Conservation (phyloP, 352 stramenopile genomes). For the Pythium pyrilobum region DNA sequence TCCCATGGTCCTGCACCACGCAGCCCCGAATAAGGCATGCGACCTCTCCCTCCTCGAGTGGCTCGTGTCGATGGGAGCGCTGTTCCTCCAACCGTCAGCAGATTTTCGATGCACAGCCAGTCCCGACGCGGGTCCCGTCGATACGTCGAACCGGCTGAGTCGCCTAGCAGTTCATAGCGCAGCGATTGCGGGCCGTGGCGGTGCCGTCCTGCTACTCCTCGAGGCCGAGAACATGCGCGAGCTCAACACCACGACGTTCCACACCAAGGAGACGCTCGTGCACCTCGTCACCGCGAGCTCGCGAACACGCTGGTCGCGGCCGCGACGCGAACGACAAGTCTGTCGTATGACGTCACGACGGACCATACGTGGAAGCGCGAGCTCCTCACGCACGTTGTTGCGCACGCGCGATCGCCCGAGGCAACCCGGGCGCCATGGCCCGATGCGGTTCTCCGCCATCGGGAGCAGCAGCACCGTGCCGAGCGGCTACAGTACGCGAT, state of each 20-base stretch:
- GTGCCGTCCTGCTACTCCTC: constrained; percentile 2
- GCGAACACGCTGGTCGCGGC: not conserved
- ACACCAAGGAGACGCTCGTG: constrained; percentile 3
- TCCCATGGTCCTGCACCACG: constrained; percentile 17
- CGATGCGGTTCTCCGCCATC: not conserved
- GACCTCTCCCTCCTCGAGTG: constrained; percentile 28
- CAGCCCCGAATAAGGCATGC: constrained; percentile 19
- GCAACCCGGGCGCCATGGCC: too few relatives aligned
- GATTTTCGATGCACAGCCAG: not conserved
- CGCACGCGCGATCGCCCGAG: not conserved
- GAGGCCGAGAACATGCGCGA: constrained; percentile 10
- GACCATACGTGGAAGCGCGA: not conserved
- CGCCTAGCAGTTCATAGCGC: constrained; percentile 10
- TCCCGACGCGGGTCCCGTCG: not conserved
- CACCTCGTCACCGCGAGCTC: constrained; percentile 9
- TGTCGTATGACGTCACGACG: not conserved
- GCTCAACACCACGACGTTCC: constrained; percentile 11
- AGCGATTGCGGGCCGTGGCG: not conserved
- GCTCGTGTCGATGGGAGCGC: constrained; percentile 27
- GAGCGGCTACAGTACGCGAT: not conserved
- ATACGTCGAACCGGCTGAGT: not conserved
- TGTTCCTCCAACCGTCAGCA: constrained; percentile 2
- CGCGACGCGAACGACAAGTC: not conserved
- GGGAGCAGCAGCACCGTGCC: not conserved
- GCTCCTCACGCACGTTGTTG: not conserved